phyloP scores from a whole-genome alignment of 1,284 basidiomycete genomes.

The Cryptococcus amylolentus region DNA sequence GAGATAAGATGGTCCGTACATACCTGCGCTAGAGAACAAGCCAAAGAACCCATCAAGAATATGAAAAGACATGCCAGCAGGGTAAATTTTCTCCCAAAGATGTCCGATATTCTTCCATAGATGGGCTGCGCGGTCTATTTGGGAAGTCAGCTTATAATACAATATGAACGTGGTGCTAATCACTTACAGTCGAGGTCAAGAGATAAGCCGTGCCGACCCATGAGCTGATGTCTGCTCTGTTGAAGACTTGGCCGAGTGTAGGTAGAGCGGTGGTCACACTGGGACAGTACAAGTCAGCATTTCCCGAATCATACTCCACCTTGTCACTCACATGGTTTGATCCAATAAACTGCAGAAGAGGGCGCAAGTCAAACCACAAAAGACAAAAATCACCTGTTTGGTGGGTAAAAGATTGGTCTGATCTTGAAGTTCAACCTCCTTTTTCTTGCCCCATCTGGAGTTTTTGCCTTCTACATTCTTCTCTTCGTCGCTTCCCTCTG shows the following conservation, averaged over 20 bases:
- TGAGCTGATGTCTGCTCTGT: constrained; percentile 61
- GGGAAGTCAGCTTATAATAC: constrained; percentile 42
- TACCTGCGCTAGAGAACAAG: constrained; percentile 45
- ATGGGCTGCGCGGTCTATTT: constrained; percentile 63
- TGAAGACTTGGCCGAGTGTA: constrained; percentile 64
- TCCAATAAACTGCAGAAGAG: constrained; percentile 58
- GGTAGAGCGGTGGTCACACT: constrained; percentile 69
- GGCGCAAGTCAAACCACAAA: constrained; percentile 56
- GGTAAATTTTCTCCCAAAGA: constrained; percentile 68
- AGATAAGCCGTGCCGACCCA: constrained; percentile 58
- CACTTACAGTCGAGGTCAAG: constrained; percentile 34
- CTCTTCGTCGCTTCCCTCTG: constrained; percentile 11
- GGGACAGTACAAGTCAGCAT: constrained; percentile 54
- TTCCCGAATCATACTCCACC: constrained; percentile 21
- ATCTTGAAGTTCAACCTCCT: constrained; percentile 57
- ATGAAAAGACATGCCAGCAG: constrained; percentile 60
- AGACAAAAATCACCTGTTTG: constrained; percentile 62
- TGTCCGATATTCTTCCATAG: constrained; percentile 70
- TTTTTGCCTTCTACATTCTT: constrained; percentile 9
- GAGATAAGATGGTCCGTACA: neutral
- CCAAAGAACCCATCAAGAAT: constrained; percentile 58
- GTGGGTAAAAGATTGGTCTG: constrained; percentile 73
- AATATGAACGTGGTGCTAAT: neutral
- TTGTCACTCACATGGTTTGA: constrained; percentile 46
- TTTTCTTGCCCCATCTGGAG: constrained; percentile 17